These are phyloP conservation scores for Auriculariales sp. DNA, from an alignment of 768 basidiomycete genomes.

Conservation along the genomic window DNA sequence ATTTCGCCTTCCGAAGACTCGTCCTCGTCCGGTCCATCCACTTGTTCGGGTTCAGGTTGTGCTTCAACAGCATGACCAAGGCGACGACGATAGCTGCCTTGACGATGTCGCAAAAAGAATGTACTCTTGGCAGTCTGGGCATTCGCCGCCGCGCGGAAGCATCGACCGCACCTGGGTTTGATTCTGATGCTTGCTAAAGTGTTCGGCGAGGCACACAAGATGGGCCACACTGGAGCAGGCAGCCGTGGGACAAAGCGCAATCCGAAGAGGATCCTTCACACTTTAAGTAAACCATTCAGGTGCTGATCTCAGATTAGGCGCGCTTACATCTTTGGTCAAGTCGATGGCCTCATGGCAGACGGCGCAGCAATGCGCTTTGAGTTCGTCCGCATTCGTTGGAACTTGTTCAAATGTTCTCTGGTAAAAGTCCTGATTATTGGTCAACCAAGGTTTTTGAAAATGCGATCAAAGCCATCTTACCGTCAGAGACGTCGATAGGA, in stretches of 20 bases:
- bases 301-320: slow-evolving; percentile 2
- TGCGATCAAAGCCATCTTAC: slow-evolving; percentile 17
- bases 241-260: slow-evolving; percentile 37
- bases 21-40: no score
- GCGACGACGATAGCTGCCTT: slow-evolving; percentile 40
- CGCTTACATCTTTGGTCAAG: slow-evolving; percentile 25
- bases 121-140: slow-evolving; percentile 36
- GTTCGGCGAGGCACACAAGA: slow-evolving; percentile 38
- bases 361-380: slow-evolving; percentile 23
- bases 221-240: slow-evolving; percentile 42
- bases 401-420: no score
- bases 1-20: no score
- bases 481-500: slow-evolving; percentile 44
- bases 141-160: slow-evolving; percentile 50
- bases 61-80: slow-evolving; percentile 12
- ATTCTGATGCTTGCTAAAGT: slow-evolving; percentile 21
- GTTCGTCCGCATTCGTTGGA: no score
- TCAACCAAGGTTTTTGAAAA: no score
- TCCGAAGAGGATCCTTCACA: slow-evolving; percentile 34
- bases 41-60: slow-evolving; percentile 6
- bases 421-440: neutral
- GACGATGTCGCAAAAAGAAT: slow-evolving; percentile 54
- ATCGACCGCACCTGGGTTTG: no score
- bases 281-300: no score
- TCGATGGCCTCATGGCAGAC: slow-evolving; percentile 27